phyloP scores from a whole-genome alignment of 2,329 filamentous ascomycete species.

The Tympanopsis confertula region DNA sequence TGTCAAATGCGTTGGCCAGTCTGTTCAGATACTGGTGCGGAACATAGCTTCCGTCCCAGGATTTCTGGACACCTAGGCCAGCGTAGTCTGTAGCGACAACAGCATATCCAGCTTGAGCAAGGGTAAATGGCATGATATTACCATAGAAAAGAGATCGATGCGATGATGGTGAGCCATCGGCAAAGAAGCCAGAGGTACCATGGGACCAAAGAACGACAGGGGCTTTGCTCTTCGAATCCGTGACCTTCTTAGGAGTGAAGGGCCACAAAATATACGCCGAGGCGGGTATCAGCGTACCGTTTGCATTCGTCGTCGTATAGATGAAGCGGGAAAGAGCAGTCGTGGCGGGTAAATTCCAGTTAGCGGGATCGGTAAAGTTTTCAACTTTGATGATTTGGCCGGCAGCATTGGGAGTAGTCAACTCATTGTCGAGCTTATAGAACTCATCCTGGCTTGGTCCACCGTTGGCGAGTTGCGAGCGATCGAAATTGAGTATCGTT shows the following conservation, averaged over 20 bases:
- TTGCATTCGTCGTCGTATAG: slow-evolving; percentile 30
- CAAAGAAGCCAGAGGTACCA: slow-evolving; percentile 27
- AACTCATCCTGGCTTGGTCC: slow-evolving; percentile 22
- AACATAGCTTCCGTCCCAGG: slow-evolving; percentile 19
- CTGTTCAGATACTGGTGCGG: slow-evolving; percentile 25
- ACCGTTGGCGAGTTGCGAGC: slow-evolving; percentile 17
- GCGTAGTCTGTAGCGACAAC: slow-evolving; percentile 32
- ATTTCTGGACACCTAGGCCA: slow-evolving; percentile 24
- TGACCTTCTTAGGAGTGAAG: slow-evolving; percentile 14
- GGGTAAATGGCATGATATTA: slow-evolving; percentile 21
- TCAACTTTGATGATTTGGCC: slow-evolving; percentile 28
- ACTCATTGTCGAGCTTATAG: slow-evolving; percentile 18
- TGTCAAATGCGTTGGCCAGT: slow-evolving; percentile 26
- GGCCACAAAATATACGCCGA: slow-evolving; percentile 39
- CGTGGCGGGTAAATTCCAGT: slow-evolving; percentile 26
- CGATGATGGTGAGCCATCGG: slow-evolving; percentile 6
- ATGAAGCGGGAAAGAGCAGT: slow-evolving; percentile 33
- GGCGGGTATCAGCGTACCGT: slow-evolving; percentile 30
- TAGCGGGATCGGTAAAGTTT: slow-evolving; percentile 18
- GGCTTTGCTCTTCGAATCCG: slow-evolving; percentile 4
- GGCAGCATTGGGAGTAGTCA: slow-evolving; percentile 7
- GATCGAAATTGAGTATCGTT: slow-evolving; percentile 13
- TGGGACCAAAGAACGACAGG: slow-evolving; percentile 29
- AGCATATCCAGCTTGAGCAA: slow-evolving; percentile 28
- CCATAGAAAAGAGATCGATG: slow-evolving; percentile 26